Evolutionary conservation across 2,329 filamentous ascomycete genomes (phyloP).

Genomic region (Beauveria sp.): DNA sequence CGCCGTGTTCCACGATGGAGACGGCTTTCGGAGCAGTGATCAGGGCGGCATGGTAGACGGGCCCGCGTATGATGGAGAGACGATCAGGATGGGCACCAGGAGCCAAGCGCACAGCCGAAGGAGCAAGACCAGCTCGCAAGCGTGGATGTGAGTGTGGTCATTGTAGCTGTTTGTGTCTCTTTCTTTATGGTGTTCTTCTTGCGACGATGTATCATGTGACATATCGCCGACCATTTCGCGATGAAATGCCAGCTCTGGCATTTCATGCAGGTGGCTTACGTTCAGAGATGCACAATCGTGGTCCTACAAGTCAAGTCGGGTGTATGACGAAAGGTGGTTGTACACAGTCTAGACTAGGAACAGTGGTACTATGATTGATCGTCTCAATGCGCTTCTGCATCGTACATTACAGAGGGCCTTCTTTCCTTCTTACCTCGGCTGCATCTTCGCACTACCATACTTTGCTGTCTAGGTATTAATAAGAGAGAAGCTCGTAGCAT

Average conservation of each 20-base stretch:
- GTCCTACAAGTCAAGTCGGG: neutral
- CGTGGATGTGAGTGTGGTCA: neutral
- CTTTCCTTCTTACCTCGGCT: neutral
- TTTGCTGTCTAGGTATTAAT: neutral
- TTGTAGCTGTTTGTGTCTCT: neutral
- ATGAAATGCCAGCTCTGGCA: neutral
- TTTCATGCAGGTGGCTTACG: constrained; percentile 4
- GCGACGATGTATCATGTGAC: neutral
- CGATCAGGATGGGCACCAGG: neutral
- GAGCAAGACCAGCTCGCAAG: neutral
- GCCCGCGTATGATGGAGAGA: constrained; percentile 12
- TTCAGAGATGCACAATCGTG: neutral
- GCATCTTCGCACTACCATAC: too few relatives aligned
- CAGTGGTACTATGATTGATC: neutral
- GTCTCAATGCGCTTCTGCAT: neutral
- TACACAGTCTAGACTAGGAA: constrained; percentile 2
- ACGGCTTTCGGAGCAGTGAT: constrained; percentile 49
- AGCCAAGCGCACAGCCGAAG: neutral
- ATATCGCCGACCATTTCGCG: neutral
- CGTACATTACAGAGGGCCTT: neutral
- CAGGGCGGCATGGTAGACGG: constrained; percentile 21
- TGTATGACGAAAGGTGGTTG: neutral
- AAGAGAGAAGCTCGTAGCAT: neutral
- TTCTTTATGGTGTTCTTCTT: neutral
- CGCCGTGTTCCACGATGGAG: constrained; percentile 68